phyloP scores from a whole-genome alignment of 2,329 filamentous ascomycete genomes.

The Thermomyces lanuginosus region DNA sequence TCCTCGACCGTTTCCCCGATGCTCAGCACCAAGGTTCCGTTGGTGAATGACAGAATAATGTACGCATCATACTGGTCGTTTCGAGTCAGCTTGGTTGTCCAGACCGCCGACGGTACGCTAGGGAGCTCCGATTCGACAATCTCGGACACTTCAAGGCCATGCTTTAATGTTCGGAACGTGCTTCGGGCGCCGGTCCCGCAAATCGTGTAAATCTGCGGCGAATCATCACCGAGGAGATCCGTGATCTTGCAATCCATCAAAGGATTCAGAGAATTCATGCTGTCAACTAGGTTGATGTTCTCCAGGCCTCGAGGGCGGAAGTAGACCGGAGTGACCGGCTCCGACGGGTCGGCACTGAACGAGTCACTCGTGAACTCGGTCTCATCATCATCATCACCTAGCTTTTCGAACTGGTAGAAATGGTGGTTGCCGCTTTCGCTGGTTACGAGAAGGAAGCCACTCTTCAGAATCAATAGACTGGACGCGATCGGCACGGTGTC shows the following conservation, averaged over 20 bases:
- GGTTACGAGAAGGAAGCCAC: conserved; percentile 83
- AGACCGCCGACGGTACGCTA: conserved; percentile 76
- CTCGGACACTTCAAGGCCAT: conserved; percentile 83
- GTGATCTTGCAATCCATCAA: conserved; percentile 81
- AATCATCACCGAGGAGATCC: conserved; percentile 81
- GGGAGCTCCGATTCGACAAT: conserved; percentile 89
- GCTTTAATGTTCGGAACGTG: conserved; percentile 78
- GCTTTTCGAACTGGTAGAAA: conserved; percentile 93
- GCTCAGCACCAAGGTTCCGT: conserved; percentile 77
- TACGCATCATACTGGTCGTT: conserved; percentile 82
- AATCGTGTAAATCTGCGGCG: conserved; percentile 87
- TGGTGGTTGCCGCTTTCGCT: conserved; percentile 86
- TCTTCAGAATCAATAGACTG: conserved; percentile 82
- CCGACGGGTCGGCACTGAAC: conserved; percentile 58
- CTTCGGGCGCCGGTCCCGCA: conserved; percentile 80
- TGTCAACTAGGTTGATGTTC: conserved; percentile 72
- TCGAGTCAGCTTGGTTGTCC: conserved; percentile 77
- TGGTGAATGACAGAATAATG: conserved; percentile 84
- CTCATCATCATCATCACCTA: conserved; percentile 90
- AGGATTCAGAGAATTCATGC: conserved; percentile 76
- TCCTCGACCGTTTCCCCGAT: conserved; percentile 96
- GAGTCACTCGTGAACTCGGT: conserved; percentile 69
- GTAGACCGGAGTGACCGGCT: conserved; percentile 60
- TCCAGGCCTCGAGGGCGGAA: conserved; percentile 67
- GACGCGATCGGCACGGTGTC: conserved; percentile 84